Conservation (phyloP, 2,329 filamentous ascomycete genomes). For the Clathrospora elynae region DNA sequence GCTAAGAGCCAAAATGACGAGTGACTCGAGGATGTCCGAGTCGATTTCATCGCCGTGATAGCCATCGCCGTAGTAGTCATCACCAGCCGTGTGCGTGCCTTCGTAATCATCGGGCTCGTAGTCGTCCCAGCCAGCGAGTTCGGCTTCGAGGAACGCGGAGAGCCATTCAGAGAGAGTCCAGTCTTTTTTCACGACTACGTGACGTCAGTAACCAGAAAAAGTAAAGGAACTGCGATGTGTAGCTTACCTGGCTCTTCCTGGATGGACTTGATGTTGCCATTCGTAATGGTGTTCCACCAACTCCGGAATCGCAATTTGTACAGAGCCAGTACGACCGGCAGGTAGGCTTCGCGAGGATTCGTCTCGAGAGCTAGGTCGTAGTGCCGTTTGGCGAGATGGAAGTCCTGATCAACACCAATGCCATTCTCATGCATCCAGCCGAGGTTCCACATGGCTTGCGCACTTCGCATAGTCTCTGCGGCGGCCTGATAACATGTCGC, state of each 20-base stretch:
- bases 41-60: conserved; percentile 63
- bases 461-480: conserved; percentile 87
- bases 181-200: conserved; percentile 68
- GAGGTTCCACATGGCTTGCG: conserved; percentile 94
- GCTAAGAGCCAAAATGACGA: conserved; percentile 80
- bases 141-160: conserved; percentile 74
- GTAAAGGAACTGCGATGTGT: not conserved
- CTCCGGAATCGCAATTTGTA: conserved; percentile 83
- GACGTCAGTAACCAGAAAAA: conserved; percentile 8
- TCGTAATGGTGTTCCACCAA: conserved; percentile 91
- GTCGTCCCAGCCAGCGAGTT: conserved; percentile 64
- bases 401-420: conserved; percentile 89
- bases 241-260: conserved; percentile 80
- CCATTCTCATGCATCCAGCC: conserved; percentile 99
- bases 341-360: conserved; percentile 83
- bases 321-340: conserved; percentile 87
- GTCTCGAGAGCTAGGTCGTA: conserved; percentile 92
- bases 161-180: conserved; percentile 88
- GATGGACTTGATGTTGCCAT: conserved; percentile 90
- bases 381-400: conserved; percentile 93
- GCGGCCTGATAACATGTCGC: conserved; percentile 91
- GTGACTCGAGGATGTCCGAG: conserved; percentile 80
- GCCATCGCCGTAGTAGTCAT: conserved; percentile 65
- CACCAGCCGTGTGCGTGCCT: conserved; percentile 38
- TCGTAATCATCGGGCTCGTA: conserved; percentile 54